A percentile compares a stretch with the other conserved stretches of the same genome.
Conservation (phyloP, 1,284 basidiomycete species). For the Taiwanofungus camphoratus region DNA sequence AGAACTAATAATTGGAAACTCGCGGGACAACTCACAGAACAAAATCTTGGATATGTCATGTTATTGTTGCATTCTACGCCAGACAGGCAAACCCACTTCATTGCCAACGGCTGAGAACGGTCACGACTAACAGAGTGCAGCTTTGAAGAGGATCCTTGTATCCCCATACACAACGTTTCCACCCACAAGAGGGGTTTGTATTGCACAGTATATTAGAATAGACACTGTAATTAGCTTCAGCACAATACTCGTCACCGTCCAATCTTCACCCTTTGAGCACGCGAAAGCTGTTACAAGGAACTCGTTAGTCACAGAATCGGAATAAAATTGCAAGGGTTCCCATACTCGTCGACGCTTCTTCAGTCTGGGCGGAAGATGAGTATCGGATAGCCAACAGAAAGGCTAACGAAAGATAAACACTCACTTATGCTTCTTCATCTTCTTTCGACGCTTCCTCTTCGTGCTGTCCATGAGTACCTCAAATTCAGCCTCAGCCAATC, state of each 20-base stretch:
- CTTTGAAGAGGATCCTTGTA: no score
- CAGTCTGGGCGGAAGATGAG: constrained; percentile 34
- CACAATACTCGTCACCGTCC: constrained; percentile 23
- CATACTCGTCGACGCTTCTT: constrained; percentile 57
- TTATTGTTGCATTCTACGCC: no score
- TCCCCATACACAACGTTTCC: no score
- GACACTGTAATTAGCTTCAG: no score
- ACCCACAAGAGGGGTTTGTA: no score
- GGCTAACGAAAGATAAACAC: constrained; percentile 22
- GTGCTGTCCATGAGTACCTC: constrained; percentile 70
- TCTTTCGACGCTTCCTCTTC: constrained; percentile 77
- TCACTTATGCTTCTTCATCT: constrained; percentile 91
- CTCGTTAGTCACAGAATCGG: constrained; percentile 5
- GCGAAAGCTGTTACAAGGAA: constrained; percentile 12
- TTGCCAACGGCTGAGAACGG: no score
- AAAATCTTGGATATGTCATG: no score
- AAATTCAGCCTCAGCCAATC: constrained; percentile 51
- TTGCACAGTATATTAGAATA: no score
- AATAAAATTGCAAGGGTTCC: not conserved
- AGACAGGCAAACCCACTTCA: no score
- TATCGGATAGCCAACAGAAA: constrained; percentile 9
- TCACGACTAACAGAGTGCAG: no score
- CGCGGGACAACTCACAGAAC: no score
- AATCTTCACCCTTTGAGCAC: constrained; percentile 24
- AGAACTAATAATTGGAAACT: no score